Base-by-base conservation (phyloP, 768 basidiomycete species). In the Strobilomyces echinocephalus region DNA sequence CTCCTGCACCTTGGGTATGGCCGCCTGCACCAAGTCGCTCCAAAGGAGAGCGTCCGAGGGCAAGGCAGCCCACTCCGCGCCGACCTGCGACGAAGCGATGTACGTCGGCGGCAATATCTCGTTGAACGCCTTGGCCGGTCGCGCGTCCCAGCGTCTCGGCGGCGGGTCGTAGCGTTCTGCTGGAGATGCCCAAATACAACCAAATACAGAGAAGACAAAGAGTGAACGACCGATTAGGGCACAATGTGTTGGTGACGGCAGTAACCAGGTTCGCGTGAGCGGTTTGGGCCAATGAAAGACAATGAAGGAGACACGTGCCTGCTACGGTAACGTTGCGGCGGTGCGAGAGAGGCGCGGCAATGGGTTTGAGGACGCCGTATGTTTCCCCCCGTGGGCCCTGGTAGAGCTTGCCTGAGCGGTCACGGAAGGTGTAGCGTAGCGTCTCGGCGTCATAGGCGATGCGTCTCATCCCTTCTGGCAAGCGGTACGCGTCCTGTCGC, bases 361-460 rank as follows among this genome's bases (percentile, higher is more conserved):
- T 64, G 24, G 76, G 74, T 5, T 50, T 72, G 43, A 83, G 65
- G 1, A 62, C 57, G 9, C 81, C 81, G 47, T 79, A 81, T 20
- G 69, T 59, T 33, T 66, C 67, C n/a, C 76, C 76, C 1, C 79
- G 74, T 26, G 71, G 70, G 28, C 76, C 73, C 44, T 71, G 62
- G 62, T 80, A 83, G 5, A 75, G 59, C 14, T 65, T 67, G 0
- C 80, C 81, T 4, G 72, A 61, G 3, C 57, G 55, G 51, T 83
- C 81, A 31, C 69, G 63, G 46, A 82, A 83, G 5, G 73, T 77
- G 53, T 82, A 83, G 14, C 70, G 66, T n/a, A 71, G 62, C 0
- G 76, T 73, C 50, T 83, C 82, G 0, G 79, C 73, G 55, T 84
- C 82, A 51, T 83, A 83, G 2, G 67, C 77, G 11, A 80, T 69